Evolutionary conservation across 345 rosid species (phyloP).

Genomic region (Gossypium longicalyx): DNA sequence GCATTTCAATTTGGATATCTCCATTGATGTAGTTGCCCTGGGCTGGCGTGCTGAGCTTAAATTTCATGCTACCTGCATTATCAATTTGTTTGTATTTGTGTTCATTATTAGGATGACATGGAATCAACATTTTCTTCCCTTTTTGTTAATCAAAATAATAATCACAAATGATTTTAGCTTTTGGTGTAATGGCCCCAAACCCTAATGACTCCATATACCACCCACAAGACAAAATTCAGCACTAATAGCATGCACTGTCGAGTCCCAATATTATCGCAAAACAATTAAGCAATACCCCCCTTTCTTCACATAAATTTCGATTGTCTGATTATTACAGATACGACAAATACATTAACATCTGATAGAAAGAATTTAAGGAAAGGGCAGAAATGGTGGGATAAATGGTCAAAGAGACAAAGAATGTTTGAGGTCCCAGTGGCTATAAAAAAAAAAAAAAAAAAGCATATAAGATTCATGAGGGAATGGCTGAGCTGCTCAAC

Average conservation of each 20-base stretch:
- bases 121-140: not conserved
- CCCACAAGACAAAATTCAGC: slow-evolving; percentile 14
- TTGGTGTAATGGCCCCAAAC: not conserved
- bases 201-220: not conserved
- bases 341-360: not conserved
- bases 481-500: slow-evolving; percentile 19
- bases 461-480: slow-evolving; percentile 20
- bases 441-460: not conserved
- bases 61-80: not conserved
- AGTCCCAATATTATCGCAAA: not conserved
- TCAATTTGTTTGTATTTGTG: slow-evolving; percentile 14
- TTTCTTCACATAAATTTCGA: not conserved
- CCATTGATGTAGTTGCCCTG: not conserved
- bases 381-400: not conserved
- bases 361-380: not conserved
- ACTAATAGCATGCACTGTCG: slow-evolving; percentile 22
- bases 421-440: slow-evolving; percentile 38
- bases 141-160: not conserved
- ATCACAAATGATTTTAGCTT: too few species aligned
- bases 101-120: slow-evolving; percentile 1
- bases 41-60: slow-evolving; percentile 22
- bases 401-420: slow-evolving; percentile 39
- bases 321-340: not conserved
- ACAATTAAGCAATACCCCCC: not conserved
- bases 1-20: not conserved